Percentiles rank a stretch among this genome's conserved stretches.
Conservation (phyloP, 2,329 filamentous ascomycete species). For the Eurotiales sp. region DNA sequence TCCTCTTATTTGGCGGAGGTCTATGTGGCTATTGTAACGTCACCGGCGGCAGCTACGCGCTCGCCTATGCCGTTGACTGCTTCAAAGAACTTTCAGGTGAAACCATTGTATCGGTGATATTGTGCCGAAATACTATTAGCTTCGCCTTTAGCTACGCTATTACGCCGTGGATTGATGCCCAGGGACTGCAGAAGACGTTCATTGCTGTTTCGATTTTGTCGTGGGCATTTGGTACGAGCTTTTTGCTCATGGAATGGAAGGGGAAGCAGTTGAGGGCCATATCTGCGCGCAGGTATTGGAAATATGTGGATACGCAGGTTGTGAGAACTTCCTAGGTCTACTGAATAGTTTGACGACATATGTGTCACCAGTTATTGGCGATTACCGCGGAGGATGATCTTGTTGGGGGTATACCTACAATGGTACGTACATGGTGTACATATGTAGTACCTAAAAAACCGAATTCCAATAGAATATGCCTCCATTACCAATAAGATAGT, state of each 20-base stretch:
- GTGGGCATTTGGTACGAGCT: constrained; percentile 37
- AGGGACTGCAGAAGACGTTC: constrained; percentile 45
- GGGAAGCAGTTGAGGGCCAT: constrained; percentile 34
- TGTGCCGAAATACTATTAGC: constrained; percentile 41
- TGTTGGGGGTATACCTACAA: too few species aligned
- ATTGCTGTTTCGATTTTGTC: constrained; percentile 39
- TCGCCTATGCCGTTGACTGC: constrained; percentile 48
- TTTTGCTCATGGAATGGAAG: constrained; percentile 48
- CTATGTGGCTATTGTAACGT: constrained; percentile 44
- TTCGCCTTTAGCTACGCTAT: constrained; percentile 47
- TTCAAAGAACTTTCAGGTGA: constrained; percentile 49
- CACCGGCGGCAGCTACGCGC: constrained; percentile 41
- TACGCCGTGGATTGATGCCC: constrained; percentile 42
- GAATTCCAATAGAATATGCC: neutral
- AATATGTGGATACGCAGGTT: constrained; percentile 16
- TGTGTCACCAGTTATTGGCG: too few species aligned
- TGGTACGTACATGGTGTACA: too few species aligned
- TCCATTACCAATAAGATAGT: neutral
- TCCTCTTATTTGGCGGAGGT: constrained; percentile 48
- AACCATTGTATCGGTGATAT: constrained; percentile 49
- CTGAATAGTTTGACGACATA: too few species aligned
- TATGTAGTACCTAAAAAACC: too few species aligned
- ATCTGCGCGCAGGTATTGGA: constrained; percentile 13
- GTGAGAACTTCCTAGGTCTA: too few species aligned
- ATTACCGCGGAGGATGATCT: too few species aligned